A percentile compares a stretch with the other conserved stretches of the same genome.
Evolutionary conservation across 1,139 yeast genomes (phyloP).

Genomic region (Sugiyamaella xylanicola): DNA sequence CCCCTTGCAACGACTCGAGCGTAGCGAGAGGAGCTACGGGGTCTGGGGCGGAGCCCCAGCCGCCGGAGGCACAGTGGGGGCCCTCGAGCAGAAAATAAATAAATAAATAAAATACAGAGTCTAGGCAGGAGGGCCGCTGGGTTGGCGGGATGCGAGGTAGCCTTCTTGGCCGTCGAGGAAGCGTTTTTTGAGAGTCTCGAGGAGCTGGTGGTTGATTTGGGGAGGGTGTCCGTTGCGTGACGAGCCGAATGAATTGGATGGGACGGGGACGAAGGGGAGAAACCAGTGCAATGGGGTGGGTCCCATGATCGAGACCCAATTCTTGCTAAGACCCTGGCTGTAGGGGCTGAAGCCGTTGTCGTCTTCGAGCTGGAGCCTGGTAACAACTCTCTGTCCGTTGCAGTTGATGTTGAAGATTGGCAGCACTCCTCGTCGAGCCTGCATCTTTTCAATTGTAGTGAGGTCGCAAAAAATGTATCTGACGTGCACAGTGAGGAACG

Average conservation of each 20-base stretch:
- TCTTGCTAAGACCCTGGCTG: conserved; percentile 37
- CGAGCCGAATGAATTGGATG: background rate
- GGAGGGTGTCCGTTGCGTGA: conserved; percentile 21
- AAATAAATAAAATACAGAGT: background rate
- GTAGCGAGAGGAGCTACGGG: background rate
- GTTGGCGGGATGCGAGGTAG: conserved; percentile 27
- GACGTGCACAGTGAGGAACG: conserved; percentile 39
- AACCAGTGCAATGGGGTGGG: conserved; percentile 41
- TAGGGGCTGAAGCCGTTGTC: conserved; percentile 37
- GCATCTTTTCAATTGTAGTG: conserved; percentile 44
- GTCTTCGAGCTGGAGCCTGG: conserved; percentile 29
- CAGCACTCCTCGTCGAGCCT: conserved; percentile 29
- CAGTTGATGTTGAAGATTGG: conserved; percentile 38
- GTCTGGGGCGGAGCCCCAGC: background rate
- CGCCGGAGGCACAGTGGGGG: background rate
- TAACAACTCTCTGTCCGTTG: conserved; percentile 36
- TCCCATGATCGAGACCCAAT: conserved; percentile 43
- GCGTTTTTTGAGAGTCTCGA: conserved; percentile 32
- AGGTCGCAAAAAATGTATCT: conserved; percentile 36
- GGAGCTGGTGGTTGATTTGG: conserved; percentile 30
- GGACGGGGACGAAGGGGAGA: conserved; percentile 34
- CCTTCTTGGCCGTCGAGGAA: conserved; percentile 32
- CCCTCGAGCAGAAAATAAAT: background rate
- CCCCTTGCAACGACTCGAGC: background rate
- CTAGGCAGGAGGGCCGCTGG: background rate